Percentiles rank a stretch among this genome's conserved stretches.
Conservation (phyloP, 2,329 filamentous ascomycete genomes). For the Colletotrichum sp. region DNA sequence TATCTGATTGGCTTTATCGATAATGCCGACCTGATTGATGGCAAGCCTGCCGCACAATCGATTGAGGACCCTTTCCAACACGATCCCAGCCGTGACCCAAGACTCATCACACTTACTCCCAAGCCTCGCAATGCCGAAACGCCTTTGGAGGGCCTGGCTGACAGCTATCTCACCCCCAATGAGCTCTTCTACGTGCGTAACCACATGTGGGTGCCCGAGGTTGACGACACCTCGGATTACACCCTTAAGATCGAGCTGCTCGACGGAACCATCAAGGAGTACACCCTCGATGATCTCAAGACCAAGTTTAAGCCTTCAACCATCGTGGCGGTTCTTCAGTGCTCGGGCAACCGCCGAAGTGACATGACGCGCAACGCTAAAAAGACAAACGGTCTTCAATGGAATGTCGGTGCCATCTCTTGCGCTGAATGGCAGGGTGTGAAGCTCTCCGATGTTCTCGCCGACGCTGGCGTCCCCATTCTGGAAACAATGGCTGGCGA, state of each 20-base stretch:
- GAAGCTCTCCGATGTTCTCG: constrained; percentile 58
- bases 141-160: constrained; percentile 50
- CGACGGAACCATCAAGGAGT: constrained; percentile 56
- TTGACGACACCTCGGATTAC: constrained; percentile 46
- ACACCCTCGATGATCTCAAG: constrained; percentile 60
- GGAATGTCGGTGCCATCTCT: constrained; percentile 64
- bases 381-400: constrained; percentile 62
- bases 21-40: constrained; percentile 61
- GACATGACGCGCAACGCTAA: constrained; percentile 60
- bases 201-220: constrained; percentile 66
- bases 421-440: constrained; percentile 66
- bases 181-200: constrained; percentile 46
- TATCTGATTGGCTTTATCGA: constrained; percentile 69
- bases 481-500: constrained; percentile 38
- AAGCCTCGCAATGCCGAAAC: constrained; percentile 69
- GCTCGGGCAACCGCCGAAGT: constrained; percentile 63
- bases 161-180: constrained; percentile 59
- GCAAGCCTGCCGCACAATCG: constrained; percentile 53
- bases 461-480: constrained; percentile 57
- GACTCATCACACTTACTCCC: constrained; percentile 55
- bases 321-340: constrained; percentile 63
- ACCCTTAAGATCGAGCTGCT: constrained; percentile 59
- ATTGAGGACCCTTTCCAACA: constrained; percentile 66
- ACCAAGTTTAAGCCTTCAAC: constrained; percentile 53
- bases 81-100: constrained; percentile 57